These are phyloP conservation scores for Aspergillus tubingensis DNA, from an alignment of 2,329 filamentous ascomycete species.

Conservation along the genomic window DNA sequence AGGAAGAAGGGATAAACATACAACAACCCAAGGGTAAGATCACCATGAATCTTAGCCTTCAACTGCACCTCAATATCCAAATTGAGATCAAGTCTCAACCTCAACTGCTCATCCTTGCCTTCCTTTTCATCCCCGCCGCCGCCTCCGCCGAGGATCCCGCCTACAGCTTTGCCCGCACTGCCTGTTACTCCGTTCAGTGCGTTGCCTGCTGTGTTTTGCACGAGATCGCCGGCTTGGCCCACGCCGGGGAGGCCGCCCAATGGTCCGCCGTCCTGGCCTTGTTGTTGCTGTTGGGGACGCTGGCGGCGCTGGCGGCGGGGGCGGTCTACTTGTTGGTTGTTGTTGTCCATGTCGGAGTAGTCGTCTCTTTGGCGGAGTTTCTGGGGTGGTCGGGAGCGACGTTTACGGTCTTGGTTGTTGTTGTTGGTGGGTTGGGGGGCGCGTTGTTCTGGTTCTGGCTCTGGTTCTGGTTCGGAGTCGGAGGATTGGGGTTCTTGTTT, in stretches of 20 bases:
- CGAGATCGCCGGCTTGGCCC: conserved; percentile 59
- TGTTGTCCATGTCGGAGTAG: conserved; percentile 54
- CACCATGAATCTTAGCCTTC: conserved; percentile 78
- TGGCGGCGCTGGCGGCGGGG: conserved; percentile 57
- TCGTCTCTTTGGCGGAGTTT: conserved; percentile 29
- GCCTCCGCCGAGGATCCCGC: conserved; percentile 34
- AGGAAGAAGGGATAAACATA: conserved; percentile 49
- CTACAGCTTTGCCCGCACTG: conserved; percentile 47
- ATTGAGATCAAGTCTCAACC: conserved; percentile 71
- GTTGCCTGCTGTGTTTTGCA: conserved; percentile 51
- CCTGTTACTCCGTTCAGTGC: conserved; percentile 46
- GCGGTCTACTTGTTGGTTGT: conserved; percentile 54
- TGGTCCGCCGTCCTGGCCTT: conserved; percentile 42
- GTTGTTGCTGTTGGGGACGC: conserved; percentile 48
- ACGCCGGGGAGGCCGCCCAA: conserved; percentile 56
- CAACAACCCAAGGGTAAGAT: conserved; percentile 74
- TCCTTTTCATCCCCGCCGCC: conserved; percentile 43
- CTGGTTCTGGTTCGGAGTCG: conserved; percentile 46
- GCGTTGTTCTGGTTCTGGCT: conserved; percentile 36
- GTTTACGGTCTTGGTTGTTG: conserved; percentile 40
- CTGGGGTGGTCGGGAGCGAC: conserved; percentile 7
- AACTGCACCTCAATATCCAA: conserved; percentile 78
- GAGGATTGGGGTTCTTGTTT: conserved; percentile 32
- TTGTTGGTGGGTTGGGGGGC: conserved; percentile 46
- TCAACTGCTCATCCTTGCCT: conserved; percentile 61